Evolutionary conservation across 495 filamentous ascomycete species (phyloP).

Genomic region (Terfezia boudieri): DNA sequence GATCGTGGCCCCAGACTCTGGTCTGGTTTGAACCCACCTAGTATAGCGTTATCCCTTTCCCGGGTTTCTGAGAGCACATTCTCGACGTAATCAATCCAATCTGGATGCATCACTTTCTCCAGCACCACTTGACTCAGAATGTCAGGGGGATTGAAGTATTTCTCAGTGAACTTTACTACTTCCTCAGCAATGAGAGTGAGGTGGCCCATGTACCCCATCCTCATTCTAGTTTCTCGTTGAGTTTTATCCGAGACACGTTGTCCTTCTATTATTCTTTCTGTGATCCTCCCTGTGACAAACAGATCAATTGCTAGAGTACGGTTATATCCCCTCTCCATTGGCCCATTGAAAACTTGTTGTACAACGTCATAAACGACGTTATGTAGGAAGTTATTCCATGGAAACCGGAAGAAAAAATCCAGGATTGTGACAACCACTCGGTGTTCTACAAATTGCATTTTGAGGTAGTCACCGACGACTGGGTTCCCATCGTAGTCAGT

Average conservation of each 20-base stretch:
- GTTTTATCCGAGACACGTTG: slow-evolving; percentile 69
- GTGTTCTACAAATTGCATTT: slow-evolving; percentile 91
- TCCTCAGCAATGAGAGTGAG: slow-evolving; percentile 94
- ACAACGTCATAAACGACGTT: slow-evolving; percentile 99
- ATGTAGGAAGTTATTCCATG: slow-evolving; percentile 99
- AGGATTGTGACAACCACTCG: slow-evolving; percentile 88
- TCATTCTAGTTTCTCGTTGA: slow-evolving; percentile 59
- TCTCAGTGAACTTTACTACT: slow-evolving; percentile 94
- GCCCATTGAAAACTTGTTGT: slow-evolving; percentile 97
- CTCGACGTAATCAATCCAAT: slow-evolving; percentile 93
- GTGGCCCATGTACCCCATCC: slow-evolving; percentile 96
- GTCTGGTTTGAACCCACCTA: slow-evolving; percentile 88
- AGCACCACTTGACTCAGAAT: slow-evolving; percentile 62
- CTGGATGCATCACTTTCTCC: slow-evolving; percentile 62
- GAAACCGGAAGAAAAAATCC: slow-evolving; percentile 96
- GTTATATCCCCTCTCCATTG: slow-evolving; percentile 91
- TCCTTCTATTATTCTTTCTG: slow-evolving; percentile 73
- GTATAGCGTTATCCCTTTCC: slow-evolving; percentile 91
- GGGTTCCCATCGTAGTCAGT: slow-evolving; percentile 47
- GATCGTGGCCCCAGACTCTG: slow-evolving; percentile 45
- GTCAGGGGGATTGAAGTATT: slow-evolving; percentile 52
- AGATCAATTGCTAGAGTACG: slow-evolving; percentile 79
- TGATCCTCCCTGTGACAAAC: slow-evolving; percentile 73
- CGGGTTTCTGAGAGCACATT: slow-evolving; percentile 80
- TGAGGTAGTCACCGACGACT: slow-evolving; percentile 91